These are phyloP conservation scores for Sphagnum fallax DNA, from an alignment of 228 moss, liverwort and hornwort species.

Conservation along the genomic window DNA sequence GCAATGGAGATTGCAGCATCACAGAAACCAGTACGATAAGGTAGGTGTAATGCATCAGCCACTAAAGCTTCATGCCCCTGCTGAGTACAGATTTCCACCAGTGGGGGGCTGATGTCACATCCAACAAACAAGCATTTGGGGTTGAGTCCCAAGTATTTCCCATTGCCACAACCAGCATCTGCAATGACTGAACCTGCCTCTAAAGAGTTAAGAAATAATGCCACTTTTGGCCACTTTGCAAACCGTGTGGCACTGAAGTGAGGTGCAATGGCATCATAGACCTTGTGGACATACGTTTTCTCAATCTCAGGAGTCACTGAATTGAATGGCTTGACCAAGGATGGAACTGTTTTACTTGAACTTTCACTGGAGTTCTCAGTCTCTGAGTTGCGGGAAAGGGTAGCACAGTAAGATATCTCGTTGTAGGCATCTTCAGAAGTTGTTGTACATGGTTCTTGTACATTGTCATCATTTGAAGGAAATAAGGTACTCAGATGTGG, in stretches of 20 bases:
- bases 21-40: conserved; percentile 67
- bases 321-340: conserved; percentile 21
- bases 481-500: conserved; percentile 10
- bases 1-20: conserved; percentile 96
- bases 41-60: conserved; percentile 80
- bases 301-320: conserved; percentile 82
- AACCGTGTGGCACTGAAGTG: conserved; percentile 98
- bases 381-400: not conserved
- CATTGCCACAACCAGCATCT: conserved; percentile 97
- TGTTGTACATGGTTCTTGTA: not conserved
- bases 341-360: not conserved
- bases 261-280: conserved; percentile 97
- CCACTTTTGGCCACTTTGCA: conserved; percentile 97
- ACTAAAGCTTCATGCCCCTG: conserved; percentile 87
- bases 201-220: conserved; percentile 63
- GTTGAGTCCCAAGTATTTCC: conserved; percentile 88
- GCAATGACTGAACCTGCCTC: conserved; percentile 72
- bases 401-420: too few species aligned
- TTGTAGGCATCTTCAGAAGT: not conserved
- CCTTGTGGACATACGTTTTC: conserved; percentile 86
- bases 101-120: conserved; percentile 88
- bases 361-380: not conserved
- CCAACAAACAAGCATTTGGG: conserved; percentile 71
- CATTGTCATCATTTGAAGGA: conserved; percentile 2
- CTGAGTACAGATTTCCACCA: conserved; percentile 72